Conservation (phyloP, 257 asterid species). For the Przewalskia tangutica region DNA sequence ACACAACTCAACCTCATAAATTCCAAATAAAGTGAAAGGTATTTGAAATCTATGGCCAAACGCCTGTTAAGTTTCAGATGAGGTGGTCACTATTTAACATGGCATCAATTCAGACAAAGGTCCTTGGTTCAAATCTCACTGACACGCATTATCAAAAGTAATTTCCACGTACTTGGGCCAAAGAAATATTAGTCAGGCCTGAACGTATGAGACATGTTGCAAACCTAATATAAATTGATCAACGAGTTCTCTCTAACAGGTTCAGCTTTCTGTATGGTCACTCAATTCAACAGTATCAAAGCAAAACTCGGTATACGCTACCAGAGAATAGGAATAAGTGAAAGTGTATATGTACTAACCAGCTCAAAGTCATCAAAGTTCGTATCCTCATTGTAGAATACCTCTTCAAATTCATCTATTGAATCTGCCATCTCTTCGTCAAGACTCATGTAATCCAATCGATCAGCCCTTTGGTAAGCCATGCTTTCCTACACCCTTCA, state of each 20-base stretch:
- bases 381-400: conserved; percentile 30
- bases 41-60: too few relatives aligned
- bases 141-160: background rate
- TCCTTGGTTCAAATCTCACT: background rate
- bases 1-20: too few relatives aligned
- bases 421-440: conserved; percentile 35
- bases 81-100: background rate
- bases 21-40: too few relatives aligned
- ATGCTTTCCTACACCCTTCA: conserved; percentile 9
- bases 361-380: conserved; percentile 54
- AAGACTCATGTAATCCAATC: conserved; percentile 31
- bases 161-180: background rate
- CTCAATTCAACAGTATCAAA: background rate
- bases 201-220: background rate
- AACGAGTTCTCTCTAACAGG: background rate
- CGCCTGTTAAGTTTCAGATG: background rate
- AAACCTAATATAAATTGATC: background rate
- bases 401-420: conserved; percentile 42
- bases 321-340: background rate
- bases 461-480: conserved; percentile 27
- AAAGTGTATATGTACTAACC: conserved; percentile 26
- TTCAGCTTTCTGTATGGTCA: background rate
- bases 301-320: background rate
- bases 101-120: background rate
- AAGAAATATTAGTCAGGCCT: background rate